Base-by-base conservation (phyloP, 331 rosid genomes). In the Acacia concinna region DNA sequence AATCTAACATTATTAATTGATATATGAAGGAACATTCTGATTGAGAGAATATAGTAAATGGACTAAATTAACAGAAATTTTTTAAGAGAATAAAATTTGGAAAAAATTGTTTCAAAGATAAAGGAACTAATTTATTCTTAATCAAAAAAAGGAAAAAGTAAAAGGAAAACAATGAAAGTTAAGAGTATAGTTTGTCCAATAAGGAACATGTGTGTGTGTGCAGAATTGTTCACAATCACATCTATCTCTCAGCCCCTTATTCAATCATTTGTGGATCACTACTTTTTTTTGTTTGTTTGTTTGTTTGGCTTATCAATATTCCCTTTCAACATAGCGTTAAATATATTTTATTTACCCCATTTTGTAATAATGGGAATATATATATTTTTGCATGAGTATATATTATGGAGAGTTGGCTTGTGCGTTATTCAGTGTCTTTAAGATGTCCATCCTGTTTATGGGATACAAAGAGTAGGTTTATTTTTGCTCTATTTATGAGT, bases 191-290 rank as follows among this genome's bases (percentile, higher is more conserved):
- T 69, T 11, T 13, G 21, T 0, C 54, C 73, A 41, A 27, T 2
- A 13, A 21, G 51, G n/a, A 41, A 14, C 73, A 69, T 20, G 4
- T 7, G 62, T 75, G 52, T 57, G 38, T 21, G 37, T 1, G 68
- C 51, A 69, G 76, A 18, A 43, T 67, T 38, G 40, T 75, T 68
- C 57, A 75, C 68, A 41, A 27, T 59, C 66, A 59, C 66, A 59
- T 27, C 34, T 38, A 59, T 27, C 34, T 27, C 34, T 41, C 74
- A 68, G 46, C 6, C 73, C 56, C 74, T 43, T 4, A 1, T 14
- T 44, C 74, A 43, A 70, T 70, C 74, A 70, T 70, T 70, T 70
- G 74, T 43, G 56, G 74, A 21, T 68, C 73, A 38, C 35, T 43
- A 43, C 57, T 70, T 70, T 44, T 70, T 69, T 69, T 70, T 70